phyloP scores from a whole-genome alignment of 148 eudicot species.

The Nyssa sinensis region DNA sequence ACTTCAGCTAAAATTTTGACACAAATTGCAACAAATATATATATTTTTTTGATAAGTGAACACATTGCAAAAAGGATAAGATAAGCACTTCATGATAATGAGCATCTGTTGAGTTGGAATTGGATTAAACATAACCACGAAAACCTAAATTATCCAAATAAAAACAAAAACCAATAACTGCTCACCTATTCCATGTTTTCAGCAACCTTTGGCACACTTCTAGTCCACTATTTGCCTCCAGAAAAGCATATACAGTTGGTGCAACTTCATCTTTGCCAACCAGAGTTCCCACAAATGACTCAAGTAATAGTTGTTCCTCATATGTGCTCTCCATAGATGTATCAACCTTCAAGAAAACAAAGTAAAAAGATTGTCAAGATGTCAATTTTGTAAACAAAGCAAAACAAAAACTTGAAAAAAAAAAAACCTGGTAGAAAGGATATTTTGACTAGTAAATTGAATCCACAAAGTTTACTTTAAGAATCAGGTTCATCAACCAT shows the following conservation, averaged over 20 bases:
- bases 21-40: background rate
- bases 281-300: slow-evolving; percentile 48
- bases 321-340: slow-evolving; percentile 33
- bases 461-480: too few species aligned
- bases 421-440: too few species aligned
- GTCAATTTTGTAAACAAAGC: too few species aligned
- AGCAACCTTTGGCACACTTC: slow-evolving; percentile 11
- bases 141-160: background rate
- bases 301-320: slow-evolving; percentile 50
- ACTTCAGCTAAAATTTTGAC: slow-evolving; percentile 5
- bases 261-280: slow-evolving; percentile 51
- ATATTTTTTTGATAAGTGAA: too few species aligned
- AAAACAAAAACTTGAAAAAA: too few species aligned
- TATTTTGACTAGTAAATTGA: too few species aligned
- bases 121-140: background rate
- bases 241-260: background rate
- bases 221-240: slow-evolving; percentile 16
- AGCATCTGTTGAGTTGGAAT: slow-evolving; percentile 1
- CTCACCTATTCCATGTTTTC: too few species aligned
- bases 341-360: slow-evolving; percentile 47
- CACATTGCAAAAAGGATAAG: too few species aligned
- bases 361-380: background rate
- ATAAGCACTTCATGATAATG: background rate
- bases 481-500: too few species aligned
- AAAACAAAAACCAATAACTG: too few species aligned